Evolutionary conservation across 202 grass and related monocot species (phyloP).

Genomic region (Saccharum hybrid): DNA sequence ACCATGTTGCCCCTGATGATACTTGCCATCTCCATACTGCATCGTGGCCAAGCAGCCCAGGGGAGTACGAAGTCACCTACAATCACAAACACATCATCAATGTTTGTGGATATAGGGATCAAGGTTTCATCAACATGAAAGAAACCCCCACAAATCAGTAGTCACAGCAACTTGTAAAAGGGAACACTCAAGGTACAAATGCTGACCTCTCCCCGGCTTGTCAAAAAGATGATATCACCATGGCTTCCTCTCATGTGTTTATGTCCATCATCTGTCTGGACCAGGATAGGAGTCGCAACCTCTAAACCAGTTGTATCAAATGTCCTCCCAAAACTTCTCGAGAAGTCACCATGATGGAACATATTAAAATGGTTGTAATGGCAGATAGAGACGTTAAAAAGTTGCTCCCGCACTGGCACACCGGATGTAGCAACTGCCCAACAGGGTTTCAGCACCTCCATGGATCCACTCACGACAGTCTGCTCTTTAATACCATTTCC

Average conservation of each 20-base stretch:
- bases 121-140: conserved; percentile 28
- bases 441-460: conserved; percentile 91
- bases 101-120: background rate
- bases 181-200: background rate
- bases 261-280: conserved; percentile 82
- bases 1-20: conserved; percentile 84
- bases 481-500: conserved; percentile 75
- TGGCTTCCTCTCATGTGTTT: conserved; percentile 91
- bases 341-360: conserved; percentile 87
- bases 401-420: conserved; percentile 82
- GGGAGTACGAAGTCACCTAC: conserved; percentile 83
- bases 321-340: conserved; percentile 76
- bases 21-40: conserved; percentile 90
- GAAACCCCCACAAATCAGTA: background rate
- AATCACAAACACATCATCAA: conserved; percentile 34
- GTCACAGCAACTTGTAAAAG: background rate
- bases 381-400: conserved; percentile 97
- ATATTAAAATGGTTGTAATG: conserved; percentile 80
- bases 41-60: conserved; percentile 70
- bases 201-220: conserved; percentile 84
- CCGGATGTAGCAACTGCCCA: conserved; percentile 98
- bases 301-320: conserved; percentile 75
- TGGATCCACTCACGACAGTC: conserved; percentile 85
- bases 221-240: conserved; percentile 92
- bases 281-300: conserved; percentile 81